phyloP scores from a whole-genome alignment of 2,329 filamentous ascomycete genomes.

The Colletotrichum musae region DNA sequence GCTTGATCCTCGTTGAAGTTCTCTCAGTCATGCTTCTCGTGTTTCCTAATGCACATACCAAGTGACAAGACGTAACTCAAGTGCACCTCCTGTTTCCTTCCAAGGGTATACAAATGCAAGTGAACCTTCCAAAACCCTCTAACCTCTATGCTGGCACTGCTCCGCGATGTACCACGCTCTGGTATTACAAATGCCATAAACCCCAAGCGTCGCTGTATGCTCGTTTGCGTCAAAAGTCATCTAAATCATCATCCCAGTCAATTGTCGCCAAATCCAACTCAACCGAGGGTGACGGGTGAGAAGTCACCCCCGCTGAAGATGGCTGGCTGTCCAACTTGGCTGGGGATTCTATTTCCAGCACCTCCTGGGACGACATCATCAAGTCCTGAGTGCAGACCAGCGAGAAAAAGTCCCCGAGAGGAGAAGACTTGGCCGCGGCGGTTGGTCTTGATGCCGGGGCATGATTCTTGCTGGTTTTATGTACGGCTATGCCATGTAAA shows the following conservation, averaged over 20 bases:
- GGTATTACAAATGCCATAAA: neutral
- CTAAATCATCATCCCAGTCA: constrained; percentile 39
- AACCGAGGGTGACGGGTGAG: constrained; percentile 3
- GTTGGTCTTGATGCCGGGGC: neutral
- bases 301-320: constrained; percentile 13
- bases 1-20: neutral
- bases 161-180: neutral
- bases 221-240: constrained; percentile 35
- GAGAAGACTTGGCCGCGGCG: neutral
- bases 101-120: constrained; percentile 24
- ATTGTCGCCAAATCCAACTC: constrained; percentile 35
- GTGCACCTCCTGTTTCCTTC: neutral
- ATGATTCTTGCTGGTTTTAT: constrained; percentile 21
- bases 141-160: neutral
- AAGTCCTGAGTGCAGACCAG: constrained; percentile 63
- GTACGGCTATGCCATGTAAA: neutral
- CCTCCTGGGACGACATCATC: constrained; percentile 61
- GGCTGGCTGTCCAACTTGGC: constrained; percentile 25
- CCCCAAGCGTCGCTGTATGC: neutral
- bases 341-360: constrained; percentile 57
- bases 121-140: neutral
- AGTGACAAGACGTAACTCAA: neutral
- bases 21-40: neutral
- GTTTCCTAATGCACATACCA: no score
- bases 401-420: constrained; percentile 43